Evolutionary conservation across 805 yeast genomes (phyloP).

Genomic region (Candida oleophila): DNA sequence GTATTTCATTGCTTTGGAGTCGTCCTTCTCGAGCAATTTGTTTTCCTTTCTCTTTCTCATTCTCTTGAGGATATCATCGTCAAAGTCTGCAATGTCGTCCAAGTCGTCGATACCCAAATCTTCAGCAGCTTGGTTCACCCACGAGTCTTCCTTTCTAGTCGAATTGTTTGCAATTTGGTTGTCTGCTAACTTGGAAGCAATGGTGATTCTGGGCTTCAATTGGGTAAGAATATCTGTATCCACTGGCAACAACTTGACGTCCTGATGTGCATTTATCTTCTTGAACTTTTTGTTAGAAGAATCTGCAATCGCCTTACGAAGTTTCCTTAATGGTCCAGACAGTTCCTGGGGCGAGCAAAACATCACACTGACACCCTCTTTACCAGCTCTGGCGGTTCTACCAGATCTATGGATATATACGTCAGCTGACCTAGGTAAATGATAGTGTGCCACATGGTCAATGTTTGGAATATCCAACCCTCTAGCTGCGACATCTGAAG

Average conservation of each 20-base stretch:
- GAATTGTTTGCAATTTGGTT: constrained; percentile 60
- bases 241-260: constrained; percentile 69
- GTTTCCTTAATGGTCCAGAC: constrained; percentile 78
- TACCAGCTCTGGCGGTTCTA: constrained; percentile 96
- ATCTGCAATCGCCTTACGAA: constrained; percentile 56
- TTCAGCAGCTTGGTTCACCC: constrained; percentile 90
- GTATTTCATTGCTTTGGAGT: constrained; percentile 44
- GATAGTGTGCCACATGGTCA: constrained; percentile 94
- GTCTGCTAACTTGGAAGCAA: constrained; percentile 78
- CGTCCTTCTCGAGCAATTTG: constrained; percentile 46
- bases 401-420: constrained; percentile 95
- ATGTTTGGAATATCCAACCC: constrained; percentile 91
- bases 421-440: constrained; percentile 92
- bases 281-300: constrained; percentile 14
- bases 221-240: constrained; percentile 74
- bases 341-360: constrained; percentile 93
- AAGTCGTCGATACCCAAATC: constrained; percentile 82
- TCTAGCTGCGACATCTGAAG: constrained; percentile 98
- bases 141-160: constrained; percentile 64
- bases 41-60: constrained; percentile 51
- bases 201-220: constrained; percentile 61
- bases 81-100: constrained; percentile 58
- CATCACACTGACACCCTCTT: constrained; percentile 92
- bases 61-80: constrained; percentile 64
- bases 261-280: constrained; percentile 38